Evolutionary conservation across 805 yeast species (phyloP), one percentile per base, ranked within the genome.

Genomic region (Ogataea trehaloabstinens): DNA sequence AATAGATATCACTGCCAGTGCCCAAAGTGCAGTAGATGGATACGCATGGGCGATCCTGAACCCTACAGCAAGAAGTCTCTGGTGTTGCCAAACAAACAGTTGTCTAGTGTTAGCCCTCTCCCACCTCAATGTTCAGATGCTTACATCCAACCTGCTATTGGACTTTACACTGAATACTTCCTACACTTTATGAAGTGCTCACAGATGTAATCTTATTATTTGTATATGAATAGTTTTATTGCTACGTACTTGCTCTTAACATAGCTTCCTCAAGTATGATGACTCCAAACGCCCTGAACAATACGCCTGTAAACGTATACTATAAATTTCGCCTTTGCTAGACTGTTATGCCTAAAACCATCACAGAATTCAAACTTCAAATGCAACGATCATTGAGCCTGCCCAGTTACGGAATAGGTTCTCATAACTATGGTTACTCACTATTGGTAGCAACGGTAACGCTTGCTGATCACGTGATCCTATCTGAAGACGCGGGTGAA

Each of bases 81-180:
- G 31, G 31, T 28, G 31, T n/a, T 28, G 18, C 31, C 13, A 10
- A 10, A 10, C 13, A 16, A 16, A 28, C 16, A 16, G 18, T 10
- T 10, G 8, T 28, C 13, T 16, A 8, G 31, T 28, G 8, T 28
- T 16, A 16, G 31, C 31, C 18, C 8, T 10, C 8, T 7, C 8
- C 8, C 8, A 8, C 8, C 31, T 8, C 16, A 8, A 22, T 8
- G 12, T 8, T 8, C 12, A 12, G 25, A 12, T 12, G 8, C 25
- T 8, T 22, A 8, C 25, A n/a, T 16, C 13, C 31, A 16, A n/a
- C 13, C 8, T 7, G 13, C 18, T 10, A 28, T 28, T n/a, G 56
- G 56, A 1, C 40, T 52, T 19, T 55, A 41, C 33, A 52, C 55
- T 2, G 52, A 51, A 24, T 56, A 53, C 30, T 57, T 46, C 39